phyloP scores from a whole-genome alignment of 2,329 filamentous ascomycete genomes.

The Myriosclerotinia curreyana region DNA sequence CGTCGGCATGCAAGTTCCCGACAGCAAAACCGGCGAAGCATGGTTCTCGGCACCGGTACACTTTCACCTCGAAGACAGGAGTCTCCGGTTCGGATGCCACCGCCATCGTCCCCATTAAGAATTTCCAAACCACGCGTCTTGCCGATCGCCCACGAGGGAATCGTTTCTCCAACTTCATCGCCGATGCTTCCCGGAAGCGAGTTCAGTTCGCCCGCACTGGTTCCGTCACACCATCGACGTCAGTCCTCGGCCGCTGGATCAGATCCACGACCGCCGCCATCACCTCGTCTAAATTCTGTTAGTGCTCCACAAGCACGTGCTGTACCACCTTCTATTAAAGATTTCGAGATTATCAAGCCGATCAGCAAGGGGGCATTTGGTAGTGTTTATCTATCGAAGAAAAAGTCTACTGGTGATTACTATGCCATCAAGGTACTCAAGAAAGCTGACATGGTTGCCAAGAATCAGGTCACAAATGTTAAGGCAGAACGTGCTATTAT shows the following conservation, averaged over 20 bases:
- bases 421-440: constrained; percentile 98
- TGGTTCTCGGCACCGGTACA: constrained; percentile 70
- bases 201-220: constrained; percentile 69
- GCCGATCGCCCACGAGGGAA: constrained; percentile 57
- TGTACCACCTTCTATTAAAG: constrained; percentile 93
- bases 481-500: constrained; percentile 98
- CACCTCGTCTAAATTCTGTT: constrained; percentile 74
- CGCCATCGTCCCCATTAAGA: constrained; percentile 81
- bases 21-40: constrained; percentile 81
- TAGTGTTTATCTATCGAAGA: constrained; percentile 96
- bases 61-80: constrained; percentile 81
- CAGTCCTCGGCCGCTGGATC: constrained; percentile 90
- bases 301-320: constrained; percentile 80
- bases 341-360: constrained; percentile 98
- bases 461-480: constrained; percentile 98
- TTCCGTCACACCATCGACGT: constrained; percentile 71
- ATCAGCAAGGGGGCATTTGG: constrained; percentile 99
- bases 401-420: constrained; percentile 97
- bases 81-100: constrained; percentile 73
- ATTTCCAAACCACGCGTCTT: constrained; percentile 75
- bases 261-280: constrained; percentile 64
- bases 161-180: constrained; percentile 84
- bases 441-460: constrained; percentile 99
- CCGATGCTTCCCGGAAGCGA: constrained; percentile 82
- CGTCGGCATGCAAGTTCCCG: constrained; percentile 73